These are phyloP conservation scores for Aquilaria agallochum DNA, from an alignment of 441 rosid genomes.

Conservation along the genomic window DNA sequence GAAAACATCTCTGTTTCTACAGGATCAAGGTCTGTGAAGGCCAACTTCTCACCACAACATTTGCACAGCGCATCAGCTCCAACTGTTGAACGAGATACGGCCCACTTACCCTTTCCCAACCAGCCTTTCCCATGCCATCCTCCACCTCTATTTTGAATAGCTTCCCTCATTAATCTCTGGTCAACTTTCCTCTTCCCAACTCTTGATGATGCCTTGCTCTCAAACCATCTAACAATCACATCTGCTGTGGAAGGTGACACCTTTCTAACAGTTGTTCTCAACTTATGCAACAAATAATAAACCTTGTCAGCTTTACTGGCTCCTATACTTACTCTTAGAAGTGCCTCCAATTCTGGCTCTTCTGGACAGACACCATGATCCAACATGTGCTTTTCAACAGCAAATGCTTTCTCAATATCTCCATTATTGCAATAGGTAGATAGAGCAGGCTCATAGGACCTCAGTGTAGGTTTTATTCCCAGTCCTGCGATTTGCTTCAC, in stretches of 20 bases:
- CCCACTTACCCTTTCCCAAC: conserved; percentile 70
- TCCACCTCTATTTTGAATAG: conserved; percentile 50
- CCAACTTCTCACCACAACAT: conserved; percentile 57
- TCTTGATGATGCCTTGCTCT: conserved; percentile 43
- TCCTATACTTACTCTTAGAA: conserved; percentile 42
- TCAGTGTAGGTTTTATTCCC: conserved; percentile 53
- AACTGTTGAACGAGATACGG: conserved; percentile 29
- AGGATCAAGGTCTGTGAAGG: conserved; percentile 59
- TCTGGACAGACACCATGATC: conserved; percentile 57
- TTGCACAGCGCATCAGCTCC: conserved; percentile 48
- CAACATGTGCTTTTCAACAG: conserved; percentile 61
- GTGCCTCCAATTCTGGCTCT: conserved; percentile 61
- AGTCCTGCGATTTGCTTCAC: conserved; percentile 53
- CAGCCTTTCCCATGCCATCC: conserved; percentile 77
- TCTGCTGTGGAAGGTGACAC: conserved; percentile 47
- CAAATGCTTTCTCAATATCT: conserved; percentile 47
- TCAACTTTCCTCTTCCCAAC: conserved; percentile 48
- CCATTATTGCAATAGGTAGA: conserved; percentile 37
- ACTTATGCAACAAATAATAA: conserved; percentile 56
- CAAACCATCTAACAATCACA: conserved; percentile 50
- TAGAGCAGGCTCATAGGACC: conserved; percentile 66
- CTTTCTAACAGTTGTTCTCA: conserved; percentile 43
- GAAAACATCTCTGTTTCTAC: conserved; percentile 56
- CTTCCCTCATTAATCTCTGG: conserved; percentile 27
- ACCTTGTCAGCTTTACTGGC: conserved; percentile 55